phyloP scores from a whole-genome alignment of 352 stramenopile species.

The Phytophthora fragariae region DNA sequence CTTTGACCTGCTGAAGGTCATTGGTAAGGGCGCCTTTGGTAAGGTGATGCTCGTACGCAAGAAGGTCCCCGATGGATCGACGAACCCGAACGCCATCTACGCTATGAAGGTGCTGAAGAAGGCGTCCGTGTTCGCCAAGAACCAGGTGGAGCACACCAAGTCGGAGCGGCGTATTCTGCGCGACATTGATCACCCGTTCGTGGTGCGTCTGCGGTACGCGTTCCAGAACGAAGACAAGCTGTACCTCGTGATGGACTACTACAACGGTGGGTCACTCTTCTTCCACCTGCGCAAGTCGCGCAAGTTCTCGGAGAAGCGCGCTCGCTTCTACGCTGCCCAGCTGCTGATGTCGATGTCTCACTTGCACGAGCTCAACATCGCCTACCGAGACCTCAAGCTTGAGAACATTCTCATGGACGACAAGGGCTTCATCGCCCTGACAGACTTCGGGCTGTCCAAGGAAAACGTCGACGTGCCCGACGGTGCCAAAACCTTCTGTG shows the following conservation, averaged over 20 bases:
- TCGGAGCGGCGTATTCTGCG: constrained; percentile 91
- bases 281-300: constrained; percentile 93
- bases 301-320: constrained; percentile 90
- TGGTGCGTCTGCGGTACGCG: constrained; percentile 93
- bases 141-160: constrained; percentile 94
- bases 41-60: constrained; percentile 97
- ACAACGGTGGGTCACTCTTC: constrained; percentile 92
- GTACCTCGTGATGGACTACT: constrained; percentile 95
- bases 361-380: constrained; percentile 94
- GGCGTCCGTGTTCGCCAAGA: constrained; percentile 91
- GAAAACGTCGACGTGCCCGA: constrained; percentile 90
- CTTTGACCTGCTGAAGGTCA: constrained; percentile 96
- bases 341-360: constrained; percentile 93
- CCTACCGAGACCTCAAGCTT: constrained; percentile 95
- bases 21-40: constrained; percentile 96
- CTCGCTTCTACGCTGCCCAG: constrained; percentile 92
- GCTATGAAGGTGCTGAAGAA: constrained; percentile 96
- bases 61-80: constrained; percentile 78
- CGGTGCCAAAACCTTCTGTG: constrained; percentile 93
- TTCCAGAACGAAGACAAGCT: constrained; percentile 95
- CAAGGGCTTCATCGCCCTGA: constrained; percentile 93
- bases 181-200: constrained; percentile 94
- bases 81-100: constrained; percentile 87
- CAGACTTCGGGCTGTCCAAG: constrained; percentile 94
- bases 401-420: constrained; percentile 96